Evolutionary conservation across 1,139 yeast genomes (phyloP), one percentile per base, ranked within the genome.

Genomic region (Kodamaea sp.): DNA sequence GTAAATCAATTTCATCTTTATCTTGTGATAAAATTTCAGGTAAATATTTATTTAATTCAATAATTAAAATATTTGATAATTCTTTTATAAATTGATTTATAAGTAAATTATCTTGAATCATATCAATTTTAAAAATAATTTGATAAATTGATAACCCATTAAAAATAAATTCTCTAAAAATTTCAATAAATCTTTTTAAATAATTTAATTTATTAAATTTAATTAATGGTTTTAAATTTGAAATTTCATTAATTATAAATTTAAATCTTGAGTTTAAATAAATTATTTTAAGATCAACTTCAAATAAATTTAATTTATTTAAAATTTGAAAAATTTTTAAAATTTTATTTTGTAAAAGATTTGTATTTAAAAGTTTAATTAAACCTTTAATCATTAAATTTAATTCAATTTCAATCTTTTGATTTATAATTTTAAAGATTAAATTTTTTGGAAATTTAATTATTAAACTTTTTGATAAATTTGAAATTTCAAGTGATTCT

Each of bases 401-500:
- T 47, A 84, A 75, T 54, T 83, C 89, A 8, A 54, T 47, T 46
- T 80, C 67, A 39, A 81, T 71, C 54, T 77, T 83, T 32, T 61
- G 39, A 50, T 78, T 74, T 39, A 89, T 78, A 27, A 72, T 67
- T 24, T 63, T 67, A 31, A 90, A 74, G 1, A 86, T 60, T 1
- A 63, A 59, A 7, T 85, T 66, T 29, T 76, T 75, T 2, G 88
- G 87, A 58, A 83, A 90, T 41, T 95, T 68, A 22, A 81, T 75
- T 1, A 73, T 67, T 29, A 90, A 65, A 36, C 95, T 72, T 44
- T 81, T 76, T 0, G 85, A 78, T 53, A 85, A 79, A 32, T 83
- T 74, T 11, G 88, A 81, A 11, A 86, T 76, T 49, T 87, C 95
- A 28, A 90, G 73, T 6, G 96, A 89, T 53, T 89, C 96, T 31